Evolutionary conservation across 2,329 filamentous ascomycete species (phyloP).

Genomic region (Monilinia fructigena): DNA sequence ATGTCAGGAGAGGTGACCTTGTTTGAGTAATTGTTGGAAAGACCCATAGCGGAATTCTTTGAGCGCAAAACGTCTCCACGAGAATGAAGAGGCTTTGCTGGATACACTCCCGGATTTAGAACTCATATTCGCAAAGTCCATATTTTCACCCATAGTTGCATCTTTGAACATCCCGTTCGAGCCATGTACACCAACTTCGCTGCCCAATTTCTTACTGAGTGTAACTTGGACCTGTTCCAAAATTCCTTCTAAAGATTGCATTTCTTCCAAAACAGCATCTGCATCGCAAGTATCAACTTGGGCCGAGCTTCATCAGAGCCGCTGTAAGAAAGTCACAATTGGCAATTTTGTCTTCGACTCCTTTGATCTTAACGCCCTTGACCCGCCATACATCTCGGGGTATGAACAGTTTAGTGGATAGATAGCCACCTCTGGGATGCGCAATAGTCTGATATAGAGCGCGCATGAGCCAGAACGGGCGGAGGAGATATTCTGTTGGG

Average conservation of each 20-base stretch:
- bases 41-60: conserved; percentile 74
- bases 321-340: conserved; percentile 90
- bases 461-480: conserved; percentile 97
- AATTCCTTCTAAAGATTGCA: conserved; percentile 82
- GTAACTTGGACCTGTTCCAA: conserved; percentile 80
- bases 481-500: conserved; percentile 81
- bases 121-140: conserved; percentile 46
- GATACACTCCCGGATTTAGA: conserved; percentile 58
- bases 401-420: conserved; percentile 89
- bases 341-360: conserved; percentile 87
- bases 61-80: conserved; percentile 85
- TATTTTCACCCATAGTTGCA: conserved; percentile 48
- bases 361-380: conserved; percentile 88
- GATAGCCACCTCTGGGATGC: conserved; percentile 86
- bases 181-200: conserved; percentile 82
- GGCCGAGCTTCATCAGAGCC: conserved; percentile 76
- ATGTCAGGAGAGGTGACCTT: conserved; percentile 47
- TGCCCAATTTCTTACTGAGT: conserved; percentile 82
- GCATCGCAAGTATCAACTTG: conserved; percentile 87
- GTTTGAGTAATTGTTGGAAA: conserved; percentile 53
- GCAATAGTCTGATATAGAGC: conserved; percentile 89
- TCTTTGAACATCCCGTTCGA: conserved; percentile 74
- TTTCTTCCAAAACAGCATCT: conserved; percentile 88
- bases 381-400: conserved; percentile 92
- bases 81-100: conserved; percentile 78